phyloP scores from a whole-genome alignment of 2,329 filamentous ascomycete species.

The Ophiostoma pallidulum region DNA sequence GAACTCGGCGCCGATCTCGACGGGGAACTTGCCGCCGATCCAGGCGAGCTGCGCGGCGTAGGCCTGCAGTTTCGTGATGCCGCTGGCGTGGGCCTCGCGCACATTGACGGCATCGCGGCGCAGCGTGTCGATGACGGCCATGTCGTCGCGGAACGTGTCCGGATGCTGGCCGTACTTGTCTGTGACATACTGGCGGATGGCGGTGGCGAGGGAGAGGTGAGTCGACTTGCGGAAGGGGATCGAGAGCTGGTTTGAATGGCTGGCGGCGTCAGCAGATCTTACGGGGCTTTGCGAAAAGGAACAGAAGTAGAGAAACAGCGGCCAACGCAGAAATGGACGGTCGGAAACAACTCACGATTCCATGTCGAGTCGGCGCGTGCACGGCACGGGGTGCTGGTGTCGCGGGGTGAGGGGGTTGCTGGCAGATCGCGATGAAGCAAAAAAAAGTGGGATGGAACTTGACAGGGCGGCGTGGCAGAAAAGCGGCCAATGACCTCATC shows the following conservation, averaged over 20 bases:
- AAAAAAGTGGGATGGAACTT: background rate
- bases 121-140: conserved; percentile 71
- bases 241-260: conserved; percentile 14
- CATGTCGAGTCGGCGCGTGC: background rate
- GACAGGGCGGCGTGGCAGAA: background rate
- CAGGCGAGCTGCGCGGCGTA: conserved; percentile 91
- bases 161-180: conserved; percentile 98
- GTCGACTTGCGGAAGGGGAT: conserved; percentile 72
- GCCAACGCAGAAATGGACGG: background rate
- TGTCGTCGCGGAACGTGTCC: conserved; percentile 87
- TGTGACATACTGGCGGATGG: conserved; percentile 92
- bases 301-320: background rate
- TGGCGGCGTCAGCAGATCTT: background rate
- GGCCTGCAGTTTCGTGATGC: conserved; percentile 75
- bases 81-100: conserved; percentile 77
- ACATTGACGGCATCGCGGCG: conserved; percentile 82
- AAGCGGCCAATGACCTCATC: conserved; percentile 12
- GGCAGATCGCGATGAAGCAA: background rate
- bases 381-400: too few species aligned
- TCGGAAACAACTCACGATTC: background rate
- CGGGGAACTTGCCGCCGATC: conserved; percentile 91
- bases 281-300: background rate
- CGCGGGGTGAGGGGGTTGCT: background rate
- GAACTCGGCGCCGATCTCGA: conserved; percentile 91
- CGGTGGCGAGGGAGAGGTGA: conserved; percentile 65